Evolutionary conservation across 148 eudicot genomes (phyloP), one percentile per base, ranked within the genome.

Genomic region (Bassia scoparia): DNA sequence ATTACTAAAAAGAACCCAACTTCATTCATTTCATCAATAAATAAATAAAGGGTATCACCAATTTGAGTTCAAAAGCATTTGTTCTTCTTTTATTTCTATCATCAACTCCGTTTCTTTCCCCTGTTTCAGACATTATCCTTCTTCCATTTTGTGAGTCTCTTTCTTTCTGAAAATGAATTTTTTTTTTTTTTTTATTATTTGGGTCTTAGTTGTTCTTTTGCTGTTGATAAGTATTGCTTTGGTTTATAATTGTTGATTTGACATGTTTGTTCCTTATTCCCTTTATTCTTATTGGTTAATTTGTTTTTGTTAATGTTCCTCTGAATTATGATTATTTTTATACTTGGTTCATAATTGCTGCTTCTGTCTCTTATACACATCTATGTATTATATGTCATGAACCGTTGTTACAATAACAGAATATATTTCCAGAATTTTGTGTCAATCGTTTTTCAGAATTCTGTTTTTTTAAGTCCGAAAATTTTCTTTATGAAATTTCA

Each of bases 91-190:
- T 8, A 41, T 41, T 41, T 14, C 12, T 5, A 14, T 43, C 20
- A 7, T 29, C 12, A 13, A 29, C 17, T 23, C 29, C 59, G 49
- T 16, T 4, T 15, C 37, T 41, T 60, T 24, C 41, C 54, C 35
- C 56, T 72, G 65, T 56, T 61, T 72, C 48, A 20, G 13, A 21
- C 67, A 37, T 56, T 55, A 16, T 73, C 46, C 30, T 70, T 33
- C 69, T 10, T 24, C 38, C 27, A 41, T 75, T 59, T n/a, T 54
- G 71, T 75, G 43, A 75, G 77, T 30, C 34, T 62, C 23, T 74
- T 18, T 38, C 35, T 38, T 31, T 23, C 26, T 43, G 33, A 16
- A 27, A 11, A 24, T 18, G 65, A 5, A 7, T 26, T 58, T 30
- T 48, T 48, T 72, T 3, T 60, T 7, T 24, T 27, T 26, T 1